Evolutionary conservation across 768 basidiomycete species (phyloP).

Genomic region (Suillus luteus): DNA sequence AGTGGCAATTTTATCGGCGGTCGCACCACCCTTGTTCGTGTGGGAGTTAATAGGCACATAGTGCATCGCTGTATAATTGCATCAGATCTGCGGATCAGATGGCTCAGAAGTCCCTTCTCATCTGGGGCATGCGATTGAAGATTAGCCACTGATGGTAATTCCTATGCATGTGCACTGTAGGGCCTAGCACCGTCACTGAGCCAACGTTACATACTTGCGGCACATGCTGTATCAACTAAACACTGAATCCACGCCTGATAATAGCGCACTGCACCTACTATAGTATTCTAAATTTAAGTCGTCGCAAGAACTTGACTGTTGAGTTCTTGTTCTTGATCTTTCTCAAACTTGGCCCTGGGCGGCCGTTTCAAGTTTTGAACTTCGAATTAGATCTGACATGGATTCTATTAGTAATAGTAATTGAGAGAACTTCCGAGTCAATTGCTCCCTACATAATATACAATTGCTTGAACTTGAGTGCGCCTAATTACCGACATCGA

Average conservation of each 20-base stretch:
- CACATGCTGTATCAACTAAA: not conserved
- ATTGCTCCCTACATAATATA: not conserved
- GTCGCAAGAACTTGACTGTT: not conserved
- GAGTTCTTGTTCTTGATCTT: not conserved
- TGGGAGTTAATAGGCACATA: not conserved
- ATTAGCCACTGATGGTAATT: no score
- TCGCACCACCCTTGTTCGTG: not conserved
- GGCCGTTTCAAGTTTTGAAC: not conserved
- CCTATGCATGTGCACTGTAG: not conserved
- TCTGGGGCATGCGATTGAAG: not conserved
- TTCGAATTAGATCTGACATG: not conserved
- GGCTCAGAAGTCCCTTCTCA: not conserved
- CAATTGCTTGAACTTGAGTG: not conserved
- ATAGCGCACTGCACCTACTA: not conserved
- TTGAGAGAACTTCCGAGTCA: not conserved
- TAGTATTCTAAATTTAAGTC: not conserved
- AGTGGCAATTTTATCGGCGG: not conserved
- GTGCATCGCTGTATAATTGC: not conserved
- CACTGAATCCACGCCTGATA: not conserved
- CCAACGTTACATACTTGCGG: no score
- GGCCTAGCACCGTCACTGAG: not conserved
- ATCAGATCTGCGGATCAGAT: not conserved
- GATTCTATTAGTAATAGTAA: not conserved
- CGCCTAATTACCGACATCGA: not conserved
- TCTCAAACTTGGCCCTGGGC: not conserved